Evolutionary conservation across 257 asterid genomes (phyloP).

Genomic region (Solanum virginianum): DNA sequence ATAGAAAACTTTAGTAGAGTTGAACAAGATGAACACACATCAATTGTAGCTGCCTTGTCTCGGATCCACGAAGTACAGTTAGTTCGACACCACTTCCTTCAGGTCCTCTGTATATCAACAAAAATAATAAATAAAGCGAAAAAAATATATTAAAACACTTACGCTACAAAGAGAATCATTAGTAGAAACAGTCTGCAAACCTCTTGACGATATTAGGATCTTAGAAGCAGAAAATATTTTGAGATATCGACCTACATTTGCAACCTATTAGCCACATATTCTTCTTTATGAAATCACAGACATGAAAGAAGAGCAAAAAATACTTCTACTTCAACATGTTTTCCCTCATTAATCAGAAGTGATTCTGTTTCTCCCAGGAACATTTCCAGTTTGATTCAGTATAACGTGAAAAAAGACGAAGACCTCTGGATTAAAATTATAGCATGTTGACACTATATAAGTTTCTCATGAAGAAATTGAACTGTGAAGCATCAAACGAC

Average conservation of each 20-base stretch:
- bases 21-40: slow-evolving; percentile 33
- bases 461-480: not conserved
- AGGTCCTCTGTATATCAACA: slow-evolving; percentile 64
- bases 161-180: not conserved
- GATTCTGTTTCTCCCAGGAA: not conserved
- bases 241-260: not conserved
- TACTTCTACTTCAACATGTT: not conserved
- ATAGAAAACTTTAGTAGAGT: not conserved
- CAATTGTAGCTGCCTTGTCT: slow-evolving; percentile 50
- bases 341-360: not conserved
- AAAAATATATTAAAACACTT: not conserved
- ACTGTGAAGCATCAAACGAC: not conserved
- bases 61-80: slow-evolving; percentile 50
- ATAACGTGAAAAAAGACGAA: not conserved
- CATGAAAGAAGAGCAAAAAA: too few relatives aligned
- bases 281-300: not conserved
- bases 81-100: slow-evolving; percentile 88
- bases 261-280: not conserved
- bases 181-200: not conserved
- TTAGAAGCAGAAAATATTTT: not conserved
- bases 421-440: not conserved
- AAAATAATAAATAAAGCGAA: not conserved
- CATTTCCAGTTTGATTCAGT: not conserved
- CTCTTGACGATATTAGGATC: not conserved
- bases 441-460: not conserved